Evolutionary conservation across 2,329 filamentous ascomycete genomes (phyloP), one percentile per base, ranked within the genome.

Genomic region (Trichoderma breve): DNA sequence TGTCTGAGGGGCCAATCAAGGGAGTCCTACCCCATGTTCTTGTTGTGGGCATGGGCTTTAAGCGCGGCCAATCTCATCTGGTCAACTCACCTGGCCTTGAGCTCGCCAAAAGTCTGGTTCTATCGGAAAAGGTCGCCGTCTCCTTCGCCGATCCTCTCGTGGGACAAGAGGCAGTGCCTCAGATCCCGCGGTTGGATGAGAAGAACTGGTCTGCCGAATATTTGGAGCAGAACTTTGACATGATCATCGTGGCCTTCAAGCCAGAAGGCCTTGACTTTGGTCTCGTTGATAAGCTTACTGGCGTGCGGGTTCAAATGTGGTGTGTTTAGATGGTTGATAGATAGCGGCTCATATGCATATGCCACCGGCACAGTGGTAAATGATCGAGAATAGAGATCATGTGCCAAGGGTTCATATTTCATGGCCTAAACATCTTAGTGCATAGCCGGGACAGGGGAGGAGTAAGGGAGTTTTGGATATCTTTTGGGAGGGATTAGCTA

Each of bases 41-140:
- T 1, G 82, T 86, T 4, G 83, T 83, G 0, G 86, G 85, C 0
- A 79, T 86, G 51, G 85, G 85, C 4, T 87, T 87, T 79, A 87
- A 87, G 76, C 76, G 79, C 6, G 85, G 85, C 3, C 85, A 87
- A 74, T 81, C 83, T 0, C 81, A 83, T 61, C 76, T 87, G 3
- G 82, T 81, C 71, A 84, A 86, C 74, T 86, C 85, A 0, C 85
- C 85, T 0, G 84, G 84, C 1, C 77, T 85, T 3, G 82, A 82
- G 65, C 75, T 86, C 6, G 80, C 82, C 34, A 81, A 80, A 71
- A 81, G 75, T 53, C 77, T 84, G 2, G 74, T 80, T 1, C 61
- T 81, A 43, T 80, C 80, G 2, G 74, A 80, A 60, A 78, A 81
- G 69, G 81, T 83, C 14, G 76, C 85, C n/a, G 81, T 86, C 36